Evolutionary conservation across 306 rosid species (phyloP).

Genomic region (Dryas drummondii): DNA sequence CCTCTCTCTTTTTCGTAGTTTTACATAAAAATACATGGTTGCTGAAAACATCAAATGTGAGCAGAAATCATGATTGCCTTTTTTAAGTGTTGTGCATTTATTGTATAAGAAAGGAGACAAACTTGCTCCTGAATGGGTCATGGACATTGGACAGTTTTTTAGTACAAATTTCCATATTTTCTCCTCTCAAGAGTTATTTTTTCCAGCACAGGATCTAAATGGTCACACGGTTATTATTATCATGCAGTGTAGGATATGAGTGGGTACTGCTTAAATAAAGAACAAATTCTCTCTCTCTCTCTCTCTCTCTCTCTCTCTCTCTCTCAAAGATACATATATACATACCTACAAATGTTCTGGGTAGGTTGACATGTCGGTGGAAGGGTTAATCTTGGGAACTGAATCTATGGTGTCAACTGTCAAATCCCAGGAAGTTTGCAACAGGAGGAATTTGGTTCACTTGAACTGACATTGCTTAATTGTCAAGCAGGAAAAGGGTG

Average conservation of each 20-base stretch:
- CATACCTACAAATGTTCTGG: neutral
- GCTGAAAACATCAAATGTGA: neutral
- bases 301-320: neutral
- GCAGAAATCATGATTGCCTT: neutral
- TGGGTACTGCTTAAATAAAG: neutral
- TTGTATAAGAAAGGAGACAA: neutral
- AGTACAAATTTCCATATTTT: neutral
- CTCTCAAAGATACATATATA: neutral
- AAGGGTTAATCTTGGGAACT: slow-evolving; percentile 9
- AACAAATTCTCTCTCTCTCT: neutral
- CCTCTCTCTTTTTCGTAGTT: neutral
- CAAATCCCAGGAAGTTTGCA: neutral
- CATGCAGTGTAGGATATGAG: neutral
- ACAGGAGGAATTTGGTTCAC: neutral
- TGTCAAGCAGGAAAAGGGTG: neutral
- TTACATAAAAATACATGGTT: neutral
- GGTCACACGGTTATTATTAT: too few relatives aligned
- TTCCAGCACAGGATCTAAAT: too few relatives aligned
- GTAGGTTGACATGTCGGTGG: neutral
- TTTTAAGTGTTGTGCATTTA: neutral
- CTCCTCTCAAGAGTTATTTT: too few relatives aligned
- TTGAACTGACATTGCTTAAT: slow-evolving; percentile 1
- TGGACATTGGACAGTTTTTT: neutral
- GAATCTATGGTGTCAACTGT: neutral
- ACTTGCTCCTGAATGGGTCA: neutral